These are phyloP conservation scores for Porphyrellus cyaneotinctus DNA, from an alignment of 768 basidiomycete genomes.

Conservation along the genomic window DNA sequence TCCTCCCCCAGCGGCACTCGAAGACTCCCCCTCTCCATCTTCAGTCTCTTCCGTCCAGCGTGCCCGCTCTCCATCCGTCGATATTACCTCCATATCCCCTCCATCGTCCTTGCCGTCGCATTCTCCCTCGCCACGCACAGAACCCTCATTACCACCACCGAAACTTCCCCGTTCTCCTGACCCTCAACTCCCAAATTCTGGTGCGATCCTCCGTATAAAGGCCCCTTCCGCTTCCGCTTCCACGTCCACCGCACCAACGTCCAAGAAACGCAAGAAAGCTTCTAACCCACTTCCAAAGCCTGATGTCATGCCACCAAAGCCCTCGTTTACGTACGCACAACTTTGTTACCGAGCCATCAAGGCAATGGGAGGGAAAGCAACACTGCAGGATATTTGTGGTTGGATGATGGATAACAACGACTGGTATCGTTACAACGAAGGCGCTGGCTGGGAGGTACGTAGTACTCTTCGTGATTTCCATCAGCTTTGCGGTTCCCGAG, in stretches of 20 bases:
- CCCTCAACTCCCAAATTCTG: slow-evolving; percentile 60
- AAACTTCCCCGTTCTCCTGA: slow-evolving; percentile 47
- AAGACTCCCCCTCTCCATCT: slow-evolving; percentile 78
- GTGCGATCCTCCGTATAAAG: slow-evolving; percentile 46
- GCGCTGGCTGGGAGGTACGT: slow-evolving; percentile 85
- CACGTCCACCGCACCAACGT: slow-evolving; percentile 21
- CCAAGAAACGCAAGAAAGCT: slow-evolving; percentile 73
- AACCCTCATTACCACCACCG: slow-evolving; percentile 39
- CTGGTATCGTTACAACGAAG: slow-evolving; percentile 84
- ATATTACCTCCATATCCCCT: slow-evolving; percentile 77
- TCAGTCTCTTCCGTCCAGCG: slow-evolving; percentile 66
- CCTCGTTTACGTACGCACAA: slow-evolving; percentile 85
- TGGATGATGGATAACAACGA: slow-evolving; percentile 90
- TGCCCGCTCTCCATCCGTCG: slow-evolving; percentile 75
- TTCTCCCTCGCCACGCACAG: slow-evolving; percentile 59
- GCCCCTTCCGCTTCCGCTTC: slow-evolving; percentile 30
- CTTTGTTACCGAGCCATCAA: slow-evolving; percentile 89
- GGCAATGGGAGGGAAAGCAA: slow-evolving; percentile 77
- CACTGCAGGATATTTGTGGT: slow-evolving; percentile 83
- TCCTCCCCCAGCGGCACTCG: slow-evolving; percentile 78
- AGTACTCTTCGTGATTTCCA: neutral
- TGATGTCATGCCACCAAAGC: slow-evolving; percentile 83
- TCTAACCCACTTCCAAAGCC: slow-evolving; percentile 46
- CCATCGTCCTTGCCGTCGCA: slow-evolving; percentile 77
- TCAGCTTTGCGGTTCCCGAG: neutral